A percentile compares a stretch with the other conserved stretches of the same genome.
Evolutionary conservation across 371 early-diverging fungal species (phyloP).

Genomic region (Mucor plumbeus): DNA sequence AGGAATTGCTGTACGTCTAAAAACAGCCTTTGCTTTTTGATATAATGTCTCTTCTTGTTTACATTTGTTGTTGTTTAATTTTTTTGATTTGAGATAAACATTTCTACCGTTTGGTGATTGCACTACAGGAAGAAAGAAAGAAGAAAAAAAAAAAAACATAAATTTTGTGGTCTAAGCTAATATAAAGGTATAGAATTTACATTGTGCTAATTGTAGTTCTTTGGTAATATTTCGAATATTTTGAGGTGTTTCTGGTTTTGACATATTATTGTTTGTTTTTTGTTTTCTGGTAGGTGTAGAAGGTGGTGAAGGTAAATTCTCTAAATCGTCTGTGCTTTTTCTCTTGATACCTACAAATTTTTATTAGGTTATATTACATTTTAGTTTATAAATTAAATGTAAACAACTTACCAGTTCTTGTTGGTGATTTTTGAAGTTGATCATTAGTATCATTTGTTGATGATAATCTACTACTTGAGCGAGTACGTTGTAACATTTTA

Average conservation of each 20-base stretch:
- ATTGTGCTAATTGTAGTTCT: constrained; percentile 21
- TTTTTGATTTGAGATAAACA: constrained; percentile 1
- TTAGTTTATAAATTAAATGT: neutral
- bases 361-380: neutral
- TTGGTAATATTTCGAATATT: constrained; percentile 26
- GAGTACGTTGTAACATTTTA: constrained; percentile 12
- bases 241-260: constrained; percentile 15
- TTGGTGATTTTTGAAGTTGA: neutral
- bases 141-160: neutral
- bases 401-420: neutral
- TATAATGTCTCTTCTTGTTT: constrained; percentile 17
- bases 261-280: constrained; percentile 5
- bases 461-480: constrained; percentile 4
- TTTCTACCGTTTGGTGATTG: constrained; percentile 14
- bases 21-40: constrained; percentile 56
- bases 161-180: neutral
- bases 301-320: constrained; percentile 25
- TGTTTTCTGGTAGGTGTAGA: constrained; percentile 14
- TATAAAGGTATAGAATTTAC: neutral
- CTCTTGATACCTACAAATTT: constrained; percentile 19
- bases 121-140: constrained; percentile 6
- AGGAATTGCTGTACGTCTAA: constrained; percentile 68
- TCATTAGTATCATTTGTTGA: constrained; percentile 4
- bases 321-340: constrained; percentile 23
- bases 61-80: neutral